Evolutionary conservation across 2,329 filamentous ascomycete species (phyloP).

Genomic region (Diaporthe vexans): DNA sequence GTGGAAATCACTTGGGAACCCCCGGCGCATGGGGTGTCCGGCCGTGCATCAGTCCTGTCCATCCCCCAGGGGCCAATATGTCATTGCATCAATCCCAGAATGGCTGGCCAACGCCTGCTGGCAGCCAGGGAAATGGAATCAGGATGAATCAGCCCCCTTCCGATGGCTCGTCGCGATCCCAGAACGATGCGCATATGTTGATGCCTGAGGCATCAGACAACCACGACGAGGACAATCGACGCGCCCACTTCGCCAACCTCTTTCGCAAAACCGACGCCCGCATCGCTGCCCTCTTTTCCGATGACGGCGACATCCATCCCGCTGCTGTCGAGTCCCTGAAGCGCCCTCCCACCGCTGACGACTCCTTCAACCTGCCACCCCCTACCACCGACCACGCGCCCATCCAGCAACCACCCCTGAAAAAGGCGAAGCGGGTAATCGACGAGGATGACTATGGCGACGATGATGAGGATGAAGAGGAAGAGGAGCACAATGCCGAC

Average conservation of each 20-base stretch:
- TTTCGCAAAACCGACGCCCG: slow-evolving; percentile 84
- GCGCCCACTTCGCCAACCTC: slow-evolving; percentile 81
- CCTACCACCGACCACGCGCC: slow-evolving; percentile 71
- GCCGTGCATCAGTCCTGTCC: slow-evolving; percentile 60
- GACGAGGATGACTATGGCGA: slow-evolving; percentile 90
- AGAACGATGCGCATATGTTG: slow-evolving; percentile 63
- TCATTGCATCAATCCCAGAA: slow-evolving; percentile 77
- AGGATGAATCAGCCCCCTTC: slow-evolving; percentile 71
- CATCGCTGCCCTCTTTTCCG: slow-evolving; percentile 80
- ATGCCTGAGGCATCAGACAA: slow-evolving; percentile 74
- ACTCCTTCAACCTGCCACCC: slow-evolving; percentile 60
- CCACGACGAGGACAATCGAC: slow-evolving; percentile 78
- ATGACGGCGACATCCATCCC: slow-evolving; percentile 67
- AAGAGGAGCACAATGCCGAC: slow-evolving; percentile 71
- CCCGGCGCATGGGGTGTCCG: slow-evolving; percentile 68
- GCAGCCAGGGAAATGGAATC: slow-evolving; percentile 62
- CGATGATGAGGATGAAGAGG: slow-evolving; percentile 83
- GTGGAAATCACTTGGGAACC: slow-evolving; percentile 65
- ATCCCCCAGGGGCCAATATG: slow-evolving; percentile 70
- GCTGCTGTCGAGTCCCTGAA: slow-evolving; percentile 67
- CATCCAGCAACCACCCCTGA: slow-evolving; percentile 73
- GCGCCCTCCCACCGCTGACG: slow-evolving; percentile 53
- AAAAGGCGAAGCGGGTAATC: slow-evolving; percentile 83
- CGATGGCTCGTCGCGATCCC: slow-evolving; percentile 67
- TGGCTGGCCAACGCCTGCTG: slow-evolving; percentile 73